Percentiles rank a stretch among this genome's conserved stretches.
These are phyloP conservation scores for Hyphopichia khmerensis DNA, from an alignment of 1,139 yeast genomes.

Conservation along the genomic window DNA sequence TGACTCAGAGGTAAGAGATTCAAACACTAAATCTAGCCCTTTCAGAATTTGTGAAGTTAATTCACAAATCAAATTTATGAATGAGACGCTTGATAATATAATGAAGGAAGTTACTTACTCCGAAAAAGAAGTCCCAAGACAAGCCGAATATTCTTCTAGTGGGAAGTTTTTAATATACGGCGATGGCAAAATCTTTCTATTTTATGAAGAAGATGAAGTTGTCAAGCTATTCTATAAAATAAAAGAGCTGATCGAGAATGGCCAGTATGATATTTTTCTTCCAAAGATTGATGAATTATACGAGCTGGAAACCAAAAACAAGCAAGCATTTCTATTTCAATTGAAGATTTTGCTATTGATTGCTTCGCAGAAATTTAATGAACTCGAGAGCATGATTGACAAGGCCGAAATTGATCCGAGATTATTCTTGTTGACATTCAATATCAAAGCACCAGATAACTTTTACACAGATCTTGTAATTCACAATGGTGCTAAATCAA, in stretches of 20 bases:
- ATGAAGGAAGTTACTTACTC: neutral
- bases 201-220: slow-evolving; percentile 10
- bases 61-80: neutral
- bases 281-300: neutral
- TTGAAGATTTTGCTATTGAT: neutral
- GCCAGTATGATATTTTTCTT: neutral
- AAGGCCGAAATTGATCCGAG: neutral
- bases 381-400: neutral
- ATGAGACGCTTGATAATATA: neutral
- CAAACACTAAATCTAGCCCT: too few relatives aligned
- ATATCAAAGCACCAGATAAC: neutral
- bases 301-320: neutral
- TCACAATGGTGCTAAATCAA: neutral
- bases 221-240: slow-evolving; percentile 4
- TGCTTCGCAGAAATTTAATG: neutral
- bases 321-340: neutral
- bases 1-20: too few relatives aligned
- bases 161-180: slow-evolving; percentile 12
- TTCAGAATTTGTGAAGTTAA: neutral
- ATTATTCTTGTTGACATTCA: neutral
- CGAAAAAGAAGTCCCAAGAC: neutral
- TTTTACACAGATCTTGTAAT: slow-evolving; percentile 1
- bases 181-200: slow-evolving; percentile 13
- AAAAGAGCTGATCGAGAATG: neutral
- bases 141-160: neutral